These are phyloP conservation scores for Scopulariopsis brevicaulis DNA, from an alignment of 2,329 filamentous ascomycete genomes.

Conservation along the genomic window DNA sequence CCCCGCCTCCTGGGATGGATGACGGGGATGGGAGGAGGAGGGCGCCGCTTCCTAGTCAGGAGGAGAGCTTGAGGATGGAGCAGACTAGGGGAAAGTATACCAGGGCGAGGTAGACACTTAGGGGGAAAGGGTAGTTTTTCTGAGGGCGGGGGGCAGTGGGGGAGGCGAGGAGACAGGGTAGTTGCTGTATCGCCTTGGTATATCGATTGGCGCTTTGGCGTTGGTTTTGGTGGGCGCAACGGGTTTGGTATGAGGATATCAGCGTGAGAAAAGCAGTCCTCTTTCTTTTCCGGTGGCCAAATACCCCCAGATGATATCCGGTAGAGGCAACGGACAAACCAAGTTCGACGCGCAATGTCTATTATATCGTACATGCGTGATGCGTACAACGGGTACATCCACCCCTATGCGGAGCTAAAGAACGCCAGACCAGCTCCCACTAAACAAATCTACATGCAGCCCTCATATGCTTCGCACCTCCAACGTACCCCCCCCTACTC, in stretches of 20 bases:
- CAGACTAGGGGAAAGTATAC: conserved; percentile 57
- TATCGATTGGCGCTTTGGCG: too few species aligned
- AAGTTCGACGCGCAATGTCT: too few species aligned
- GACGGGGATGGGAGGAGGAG: conserved; percentile 30
- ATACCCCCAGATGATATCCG: too few species aligned
- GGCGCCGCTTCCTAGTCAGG: conserved; percentile 70
- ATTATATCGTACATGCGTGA: too few species aligned
- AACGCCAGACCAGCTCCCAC: neutral
- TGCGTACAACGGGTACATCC: too few species aligned
- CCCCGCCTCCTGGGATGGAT: conserved; percentile 21
- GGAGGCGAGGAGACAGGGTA: neutral
- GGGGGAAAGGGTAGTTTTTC: neutral
- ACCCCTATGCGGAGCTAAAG: neutral
- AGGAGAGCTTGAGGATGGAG: conserved; percentile 69
- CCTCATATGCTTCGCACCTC: neutral
- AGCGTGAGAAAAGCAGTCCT: too few species aligned
- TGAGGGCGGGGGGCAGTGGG: neutral
- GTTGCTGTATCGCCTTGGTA: too few species aligned
- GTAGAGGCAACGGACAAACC: too few species aligned
- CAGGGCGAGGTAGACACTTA: conserved; percentile 34
- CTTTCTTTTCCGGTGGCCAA: too few species aligned
- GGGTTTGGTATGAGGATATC: too few species aligned
- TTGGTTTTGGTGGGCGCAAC: too few species aligned
- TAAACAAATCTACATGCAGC: neutral
- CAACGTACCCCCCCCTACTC: neutral